Base-by-base conservation (phyloP, 495 filamentous ascomycete species). In the Neurospora sp. region DNA sequence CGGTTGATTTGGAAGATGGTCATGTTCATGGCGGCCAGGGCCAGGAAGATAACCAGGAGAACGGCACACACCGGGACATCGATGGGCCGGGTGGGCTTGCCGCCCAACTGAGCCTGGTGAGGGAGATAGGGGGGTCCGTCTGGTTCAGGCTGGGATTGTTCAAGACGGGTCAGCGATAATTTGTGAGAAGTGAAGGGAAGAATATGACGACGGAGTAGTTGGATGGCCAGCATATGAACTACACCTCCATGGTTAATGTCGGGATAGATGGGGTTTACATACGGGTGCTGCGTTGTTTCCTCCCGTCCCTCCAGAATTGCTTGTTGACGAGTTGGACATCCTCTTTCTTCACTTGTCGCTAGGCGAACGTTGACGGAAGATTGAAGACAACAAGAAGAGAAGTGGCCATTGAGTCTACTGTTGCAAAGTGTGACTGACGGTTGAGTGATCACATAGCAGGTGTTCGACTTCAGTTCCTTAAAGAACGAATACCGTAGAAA, bases 41-140 rank as follows among this genome's bases (percentile, higher is more conserved):
- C 31, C 69, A 90, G 77, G 85, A 92, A 97, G 54, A 94, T 81
- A 23, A 81, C 77, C 11, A 94, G 81, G 70, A 96, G 90, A 66
- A 93, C 84, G 16, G 85, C 82, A 73, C 84, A 86, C 75, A 93
- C 83, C 38, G 92, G 90, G 42, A 91, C 84, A 79, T 95, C 93
- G 77, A 90, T 72, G 7, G 37, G 27, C 1, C 81, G 73, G 4
- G 85, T 86, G 5, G 92, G 92, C 3, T 80, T 42, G 16, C 89
- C 89, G 72, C 92, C 92, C 5, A 92, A 81, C 42, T 78, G 73
- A 48, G 92, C 91, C 35, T 75, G 73, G 7, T 77, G 73, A 0
- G 77, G 73, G 9, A 75, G 75, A 69, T 83, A 83, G 11, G 83
- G 83, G 3, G 81, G 79, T 4, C 81, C 78, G 14, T 76, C 46